A percentile compares a stretch with the other conserved stretches of the same genome.
These are phyloP conservation scores for Echinochloa phyllopogon DNA, from an alignment of 176 grass and related monocot genomes.

Conservation along the genomic window DNA sequence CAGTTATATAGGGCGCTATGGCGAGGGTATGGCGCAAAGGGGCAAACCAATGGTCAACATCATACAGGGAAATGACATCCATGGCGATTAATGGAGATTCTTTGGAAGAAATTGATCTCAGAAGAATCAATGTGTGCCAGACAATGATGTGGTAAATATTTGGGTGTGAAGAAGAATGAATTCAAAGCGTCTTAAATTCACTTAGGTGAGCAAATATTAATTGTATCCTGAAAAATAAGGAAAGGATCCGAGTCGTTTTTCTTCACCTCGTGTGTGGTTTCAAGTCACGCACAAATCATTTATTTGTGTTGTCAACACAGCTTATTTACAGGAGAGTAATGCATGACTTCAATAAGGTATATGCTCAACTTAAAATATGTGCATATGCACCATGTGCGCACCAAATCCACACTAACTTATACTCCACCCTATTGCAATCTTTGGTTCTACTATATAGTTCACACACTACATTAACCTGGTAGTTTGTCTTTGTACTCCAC, in stretches of 20 bases:
- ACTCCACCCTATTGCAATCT: background rate
- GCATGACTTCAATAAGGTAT: background rate
- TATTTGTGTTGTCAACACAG: background rate
- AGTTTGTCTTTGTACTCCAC: slow-evolving; percentile 40
- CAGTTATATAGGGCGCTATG: background rate
- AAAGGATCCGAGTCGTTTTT: no score
- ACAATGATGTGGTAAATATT: background rate
- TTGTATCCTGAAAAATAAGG: background rate
- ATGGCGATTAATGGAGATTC: background rate
- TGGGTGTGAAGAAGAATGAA: background rate
- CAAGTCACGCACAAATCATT: background rate
- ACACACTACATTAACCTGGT: background rate
- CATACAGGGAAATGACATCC: background rate
- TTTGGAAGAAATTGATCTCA: background rate
- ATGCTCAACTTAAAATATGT: background rate
- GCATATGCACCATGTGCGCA: background rate
- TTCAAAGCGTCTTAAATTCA: no score
- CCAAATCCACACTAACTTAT: background rate
- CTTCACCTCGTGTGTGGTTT: no score
- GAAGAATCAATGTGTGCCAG: background rate
- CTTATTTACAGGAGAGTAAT: background rate
- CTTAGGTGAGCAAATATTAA: no score
- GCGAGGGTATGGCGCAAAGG: background rate
- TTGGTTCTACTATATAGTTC: background rate
- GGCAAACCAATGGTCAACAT: background rate